Percentiles rank a stretch among this genome's conserved stretches.
These are phyloP conservation scores for Colletotrichum kahawae DNA, from an alignment of 2,329 filamentous ascomycete genomes.

Conservation along the genomic window DNA sequence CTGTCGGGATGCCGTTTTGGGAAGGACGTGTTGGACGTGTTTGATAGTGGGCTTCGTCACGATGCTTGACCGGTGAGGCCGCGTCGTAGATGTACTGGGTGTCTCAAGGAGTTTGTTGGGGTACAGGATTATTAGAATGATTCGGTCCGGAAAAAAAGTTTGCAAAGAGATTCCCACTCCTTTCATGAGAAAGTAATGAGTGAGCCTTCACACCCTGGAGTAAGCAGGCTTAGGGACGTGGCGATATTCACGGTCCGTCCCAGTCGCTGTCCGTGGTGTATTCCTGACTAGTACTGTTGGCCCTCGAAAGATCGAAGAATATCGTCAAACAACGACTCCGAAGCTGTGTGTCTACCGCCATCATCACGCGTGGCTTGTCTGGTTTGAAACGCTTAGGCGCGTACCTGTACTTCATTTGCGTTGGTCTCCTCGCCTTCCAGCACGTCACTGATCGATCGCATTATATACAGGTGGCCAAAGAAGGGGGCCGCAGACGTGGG, in stretches of 20 bases:
- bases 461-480: accelerated
- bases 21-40: background rate
- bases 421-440: too few species aligned
- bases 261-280: background rate
- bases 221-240: background rate
- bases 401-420: too few species aligned
- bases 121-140: background rate
- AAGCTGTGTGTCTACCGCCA: background rate
- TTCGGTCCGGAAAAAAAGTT: too few species aligned
- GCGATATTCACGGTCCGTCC: accelerated
- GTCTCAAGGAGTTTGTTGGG: too few species aligned
- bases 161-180: background rate
- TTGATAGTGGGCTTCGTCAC: background rate
- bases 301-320: background rate
- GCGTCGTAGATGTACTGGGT: too few species aligned
- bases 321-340: background rate
- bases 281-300: background rate
- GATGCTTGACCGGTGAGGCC: background rate
- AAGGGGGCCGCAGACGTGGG: accelerated
- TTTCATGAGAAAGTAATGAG: background rate
- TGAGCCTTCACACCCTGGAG: background rate
- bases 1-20: background rate
- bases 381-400: background rate
- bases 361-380: background rate
- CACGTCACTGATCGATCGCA: background rate